Evolutionary conservation across 257 asterid genomes (phyloP).

Genomic region (Marsdenia floribunda): DNA sequence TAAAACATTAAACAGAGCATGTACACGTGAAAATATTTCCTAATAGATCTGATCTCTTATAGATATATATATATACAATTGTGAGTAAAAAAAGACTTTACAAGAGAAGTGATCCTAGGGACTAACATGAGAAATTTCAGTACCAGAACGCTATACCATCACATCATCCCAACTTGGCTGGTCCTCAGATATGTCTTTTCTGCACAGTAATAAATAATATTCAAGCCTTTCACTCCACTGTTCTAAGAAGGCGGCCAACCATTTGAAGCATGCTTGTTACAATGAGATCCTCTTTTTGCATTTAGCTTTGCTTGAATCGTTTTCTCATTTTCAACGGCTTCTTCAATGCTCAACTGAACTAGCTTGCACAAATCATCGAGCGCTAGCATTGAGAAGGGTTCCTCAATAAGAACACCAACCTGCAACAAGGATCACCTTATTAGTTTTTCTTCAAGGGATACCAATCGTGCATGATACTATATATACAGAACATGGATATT

Average conservation of each 20-base stretch:
- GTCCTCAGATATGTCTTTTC: neutral
- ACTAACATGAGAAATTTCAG: neutral
- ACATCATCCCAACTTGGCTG: neutral
- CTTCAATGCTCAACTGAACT: conserved; percentile 51
- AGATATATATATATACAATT: neutral
- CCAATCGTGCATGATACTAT: no score
- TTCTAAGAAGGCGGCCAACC: conserved; percentile 54
- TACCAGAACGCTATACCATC: neutral
- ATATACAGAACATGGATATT: neutral
- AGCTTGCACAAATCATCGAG: conserved; percentile 74
- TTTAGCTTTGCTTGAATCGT: conserved; percentile 45
- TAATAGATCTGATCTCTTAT: neutral
- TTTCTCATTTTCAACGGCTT: conserved; percentile 49
- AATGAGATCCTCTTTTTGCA: conserved; percentile 29
- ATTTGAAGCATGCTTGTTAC: conserved; percentile 38
- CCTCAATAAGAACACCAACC: conserved; percentile 98
- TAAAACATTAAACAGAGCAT: neutral
- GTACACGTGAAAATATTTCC: neutral
- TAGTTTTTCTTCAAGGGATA: neutral
- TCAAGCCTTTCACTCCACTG: neutral
- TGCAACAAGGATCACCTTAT: conserved; percentile 20
- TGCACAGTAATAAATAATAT: neutral
- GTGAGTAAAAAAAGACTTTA: neutral
- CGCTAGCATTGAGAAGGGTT: conserved; percentile 94
- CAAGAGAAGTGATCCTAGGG: neutral